These are phyloP conservation scores for Amylostereum areolatum DNA, from an alignment of 1,284 basidiomycete species.

Conservation along the genomic window DNA sequence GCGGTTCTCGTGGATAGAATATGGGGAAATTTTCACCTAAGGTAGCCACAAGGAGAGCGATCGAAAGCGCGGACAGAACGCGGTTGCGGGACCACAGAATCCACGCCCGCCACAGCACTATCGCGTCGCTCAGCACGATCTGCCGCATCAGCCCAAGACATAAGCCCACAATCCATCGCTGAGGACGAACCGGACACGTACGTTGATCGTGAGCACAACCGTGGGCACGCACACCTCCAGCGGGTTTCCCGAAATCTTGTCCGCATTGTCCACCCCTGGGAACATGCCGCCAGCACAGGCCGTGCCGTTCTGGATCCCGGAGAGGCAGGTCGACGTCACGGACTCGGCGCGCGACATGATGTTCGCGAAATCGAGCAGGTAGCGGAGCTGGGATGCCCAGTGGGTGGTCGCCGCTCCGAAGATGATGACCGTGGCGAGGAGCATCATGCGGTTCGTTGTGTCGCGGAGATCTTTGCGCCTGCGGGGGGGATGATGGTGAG, in stretches of 20 bases:
- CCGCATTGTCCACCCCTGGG: not conserved
- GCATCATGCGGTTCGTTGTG: not conserved
- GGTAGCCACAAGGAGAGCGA: not conserved
- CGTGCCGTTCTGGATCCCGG: not conserved
- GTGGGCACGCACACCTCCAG: not conserved
- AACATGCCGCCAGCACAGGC: not conserved
- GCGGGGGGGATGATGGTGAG: not conserved
- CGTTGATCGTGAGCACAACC: not conserved
- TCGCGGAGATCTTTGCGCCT: not conserved
- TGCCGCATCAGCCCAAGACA: not conserved
- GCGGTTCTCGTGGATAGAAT: not conserved
- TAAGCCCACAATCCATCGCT: not conserved
- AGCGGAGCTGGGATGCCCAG: not conserved
- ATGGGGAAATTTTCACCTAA: not conserved
- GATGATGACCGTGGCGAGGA: not conserved
- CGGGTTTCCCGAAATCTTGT: not conserved
- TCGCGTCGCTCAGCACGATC: not conserved
- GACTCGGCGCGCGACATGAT: not conserved
- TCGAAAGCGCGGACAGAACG: not conserved
- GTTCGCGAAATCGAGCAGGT: not conserved
- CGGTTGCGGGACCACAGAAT: not conserved
- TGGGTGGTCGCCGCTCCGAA: not conserved
- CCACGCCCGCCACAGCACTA: not conserved
- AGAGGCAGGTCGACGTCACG: not conserved
- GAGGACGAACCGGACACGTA: not conserved